Evolutionary conservation across 306 rosid genomes (phyloP).

Genomic region (Rosa chinensis): DNA sequence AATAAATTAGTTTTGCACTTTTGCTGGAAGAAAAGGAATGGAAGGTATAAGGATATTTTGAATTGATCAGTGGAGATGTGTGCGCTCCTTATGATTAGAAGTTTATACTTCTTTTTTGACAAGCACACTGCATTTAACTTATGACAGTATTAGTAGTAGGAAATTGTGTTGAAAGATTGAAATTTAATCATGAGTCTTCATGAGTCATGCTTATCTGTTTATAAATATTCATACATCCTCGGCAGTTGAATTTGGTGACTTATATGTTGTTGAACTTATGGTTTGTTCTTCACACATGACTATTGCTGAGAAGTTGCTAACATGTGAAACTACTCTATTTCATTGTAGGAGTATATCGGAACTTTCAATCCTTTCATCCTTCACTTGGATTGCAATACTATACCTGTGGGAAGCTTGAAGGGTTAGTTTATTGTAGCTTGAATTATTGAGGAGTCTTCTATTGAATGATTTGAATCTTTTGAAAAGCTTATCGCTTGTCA

Average conservation of each 20-base stretch:
- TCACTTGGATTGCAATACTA: conserved; percentile 83
- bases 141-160: neutral
- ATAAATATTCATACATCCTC: neutral
- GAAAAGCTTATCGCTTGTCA: neutral
- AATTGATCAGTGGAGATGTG: neutral
- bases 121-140: neutral
- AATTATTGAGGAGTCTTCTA: neutral
- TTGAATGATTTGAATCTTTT: neutral
- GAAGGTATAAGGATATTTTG: conserved; percentile 7
- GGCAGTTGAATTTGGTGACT: neutral
- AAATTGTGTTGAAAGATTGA: neutral
- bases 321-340: conserved; percentile 23
- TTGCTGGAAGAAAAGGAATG: conserved; percentile 16
- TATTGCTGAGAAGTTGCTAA: conserved; percentile 19
- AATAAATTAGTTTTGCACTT: neutral
- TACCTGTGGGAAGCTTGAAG: conserved; percentile 84
- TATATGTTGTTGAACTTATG: conserved; percentile 5
- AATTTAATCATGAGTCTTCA: neutral
- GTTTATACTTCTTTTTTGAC: neutral
- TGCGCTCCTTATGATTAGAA: neutral
- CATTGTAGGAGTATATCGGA: conserved; percentile 65
- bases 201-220: neutral
- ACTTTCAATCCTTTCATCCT: conserved; percentile 70
- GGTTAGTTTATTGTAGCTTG: conserved; percentile 49
- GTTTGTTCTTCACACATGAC: conserved; percentile 6